These are phyloP conservation scores for Penicillium sp. DNA, from an alignment of 2,329 filamentous ascomycete species.

Conservation along the genomic window DNA sequence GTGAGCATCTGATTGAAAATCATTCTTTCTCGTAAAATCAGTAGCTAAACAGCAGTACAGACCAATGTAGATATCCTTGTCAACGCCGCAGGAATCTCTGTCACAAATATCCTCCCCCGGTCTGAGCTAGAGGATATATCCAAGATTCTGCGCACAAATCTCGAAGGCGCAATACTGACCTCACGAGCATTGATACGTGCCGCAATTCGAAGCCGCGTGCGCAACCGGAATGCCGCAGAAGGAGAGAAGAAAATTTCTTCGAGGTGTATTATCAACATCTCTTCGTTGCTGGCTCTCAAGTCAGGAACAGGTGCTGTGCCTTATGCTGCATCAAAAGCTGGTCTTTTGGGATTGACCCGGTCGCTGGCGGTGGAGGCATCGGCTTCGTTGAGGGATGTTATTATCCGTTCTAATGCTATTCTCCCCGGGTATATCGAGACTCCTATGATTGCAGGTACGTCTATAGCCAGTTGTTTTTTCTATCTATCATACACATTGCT, in stretches of 20 bases:
- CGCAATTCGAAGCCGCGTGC: slow-evolving; percentile 32
- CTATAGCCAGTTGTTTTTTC: background rate
- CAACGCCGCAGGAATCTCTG: slow-evolving; percentile 76
- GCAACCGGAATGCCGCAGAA: slow-evolving; percentile 15
- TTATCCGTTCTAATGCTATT: slow-evolving; percentile 75
- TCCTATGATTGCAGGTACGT: slow-evolving; percentile 70
- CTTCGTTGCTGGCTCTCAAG: slow-evolving; percentile 70
- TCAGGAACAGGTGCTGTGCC: slow-evolving; percentile 70
- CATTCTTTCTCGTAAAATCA: background rate
- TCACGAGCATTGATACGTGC: slow-evolving; percentile 41
- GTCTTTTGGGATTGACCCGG: slow-evolving; percentile 63
- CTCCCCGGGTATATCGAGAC: slow-evolving; percentile 82
- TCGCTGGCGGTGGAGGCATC: slow-evolving; percentile 37
- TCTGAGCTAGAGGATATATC: slow-evolving; percentile 55
- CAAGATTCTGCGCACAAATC: slow-evolving; percentile 67
- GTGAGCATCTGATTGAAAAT: slow-evolving; percentile 20
- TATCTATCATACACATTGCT: background rate
- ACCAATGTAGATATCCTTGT: slow-evolving; percentile 62
- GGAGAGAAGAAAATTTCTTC: slow-evolving; percentile 57
- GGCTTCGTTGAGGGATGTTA: slow-evolving; percentile 59
- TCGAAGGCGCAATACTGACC: slow-evolving; percentile 50
- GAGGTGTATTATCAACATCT: slow-evolving; percentile 79
- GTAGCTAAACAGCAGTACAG: slow-evolving; percentile 16
- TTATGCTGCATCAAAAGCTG: slow-evolving; percentile 80
- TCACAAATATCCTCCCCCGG: slow-evolving; percentile 63